Percentiles rank a stretch among this genome's conserved stretches.
Conservation (phyloP, 2,329 filamentous ascomycete species). For the Colletotrichum plurivorum region DNA sequence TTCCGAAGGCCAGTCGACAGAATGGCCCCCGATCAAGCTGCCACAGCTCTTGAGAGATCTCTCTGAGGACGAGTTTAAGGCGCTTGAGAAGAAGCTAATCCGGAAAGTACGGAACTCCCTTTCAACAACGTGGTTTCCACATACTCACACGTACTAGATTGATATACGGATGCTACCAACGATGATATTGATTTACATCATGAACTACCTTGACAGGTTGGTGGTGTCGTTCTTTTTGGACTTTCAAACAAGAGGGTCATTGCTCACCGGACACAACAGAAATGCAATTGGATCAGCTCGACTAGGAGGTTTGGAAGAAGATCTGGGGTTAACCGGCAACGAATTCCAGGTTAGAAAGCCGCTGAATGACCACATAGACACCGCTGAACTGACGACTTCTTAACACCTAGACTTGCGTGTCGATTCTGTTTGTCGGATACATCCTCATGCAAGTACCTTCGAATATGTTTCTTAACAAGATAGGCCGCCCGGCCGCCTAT, state of each 20-base stretch:
- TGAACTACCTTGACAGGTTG: conserved; percentile 73
- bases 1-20: background rate
- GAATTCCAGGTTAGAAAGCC: conserved; percentile 53
- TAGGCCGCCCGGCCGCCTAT: conserved; percentile 44
- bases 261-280: background rate
- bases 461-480: conserved; percentile 40
- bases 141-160: background rate
- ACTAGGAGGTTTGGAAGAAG: conserved; percentile 61
- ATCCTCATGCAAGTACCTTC: conserved; percentile 49
- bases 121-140: background rate
- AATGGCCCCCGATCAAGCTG: background rate
- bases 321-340: conserved; percentile 49
- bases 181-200: conserved; percentile 78
- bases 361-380: conserved; percentile 31
- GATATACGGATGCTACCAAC: conserved; percentile 76
- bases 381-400: conserved; percentile 43
- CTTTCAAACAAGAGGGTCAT: no score
- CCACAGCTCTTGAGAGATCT: conserved; percentile 20
- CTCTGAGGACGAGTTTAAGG: conserved; percentile 42
- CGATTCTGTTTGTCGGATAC: conserved; percentile 44
- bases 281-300: conserved; percentile 66
- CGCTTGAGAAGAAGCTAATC: conserved; percentile 69
- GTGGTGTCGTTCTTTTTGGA: background rate
- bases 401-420: conserved; percentile 41
- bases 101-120: conserved; percentile 64